Evolutionary conservation across 805 yeast genomes (phyloP), one percentile per base, ranked within the genome.

Genomic region (Metschnikowia baotianmanensis): DNA sequence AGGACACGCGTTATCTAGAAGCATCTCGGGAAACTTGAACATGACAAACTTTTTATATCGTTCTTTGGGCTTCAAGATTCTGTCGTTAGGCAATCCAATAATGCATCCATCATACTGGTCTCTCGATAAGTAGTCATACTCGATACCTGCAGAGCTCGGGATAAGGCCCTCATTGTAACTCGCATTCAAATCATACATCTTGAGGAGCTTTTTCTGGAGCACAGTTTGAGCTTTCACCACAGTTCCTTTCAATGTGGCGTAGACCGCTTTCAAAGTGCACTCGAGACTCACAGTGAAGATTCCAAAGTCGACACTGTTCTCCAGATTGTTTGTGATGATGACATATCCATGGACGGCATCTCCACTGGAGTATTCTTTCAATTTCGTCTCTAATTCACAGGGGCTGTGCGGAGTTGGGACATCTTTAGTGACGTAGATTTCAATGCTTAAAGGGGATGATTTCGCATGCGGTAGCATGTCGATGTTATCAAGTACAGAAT

Each of bases 101-200:
- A 53, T 40, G n/a, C 70, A 61, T 3, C 76, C 74, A 50, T 79
- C 83, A 33, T 48, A 52, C 9, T 46, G 32, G 53, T 78, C 85
- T 6, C 47, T 53, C 10, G 72, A 62, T 24, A 66, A 72, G 1
- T 72, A 64, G 23, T 60, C 69, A 47, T 74, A 71, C 36, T 69
- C 68, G 10, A 71, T 57, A 0, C 77, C 73, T 15, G 79, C 80
- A 26, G 78, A 67, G 48, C 73, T 71, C 2, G 82, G 78, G 13
- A 77, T 69, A 27, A 70, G 67, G 1, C 62, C 55, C 42, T 73
- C 71, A 0, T 77, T 74, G 49, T 70, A 74, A 7, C 82, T 74
- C 1, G 84, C 84, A 54, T 75, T 72, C 32, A 79, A 51, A 52
- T 80, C 85, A 36, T 78, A 75, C 83, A 78, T 80, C 47, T 78